phyloP scores from a whole-genome alignment of 371 early-diverging fungal species.

The Mucor sp. region DNA sequence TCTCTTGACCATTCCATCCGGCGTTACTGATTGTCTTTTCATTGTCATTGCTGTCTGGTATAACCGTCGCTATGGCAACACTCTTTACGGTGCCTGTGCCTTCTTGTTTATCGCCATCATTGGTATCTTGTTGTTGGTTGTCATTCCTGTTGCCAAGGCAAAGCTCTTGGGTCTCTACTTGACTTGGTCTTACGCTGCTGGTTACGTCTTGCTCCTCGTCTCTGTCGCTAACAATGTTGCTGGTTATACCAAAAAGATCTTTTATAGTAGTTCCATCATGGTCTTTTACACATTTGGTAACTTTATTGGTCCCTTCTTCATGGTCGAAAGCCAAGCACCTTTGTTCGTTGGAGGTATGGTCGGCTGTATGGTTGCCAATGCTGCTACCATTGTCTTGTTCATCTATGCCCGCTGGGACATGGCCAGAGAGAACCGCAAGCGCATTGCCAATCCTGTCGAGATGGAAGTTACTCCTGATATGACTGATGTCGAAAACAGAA shows the following conservation, averaged over 20 bases:
- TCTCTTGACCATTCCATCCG: conserved; percentile 42
- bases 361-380: conserved; percentile 27
- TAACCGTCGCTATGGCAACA: conserved; percentile 38
- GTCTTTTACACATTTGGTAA: conserved; percentile 36
- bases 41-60: conserved; percentile 38
- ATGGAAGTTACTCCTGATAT: conserved; percentile 9
- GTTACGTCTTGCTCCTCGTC: conserved; percentile 11
- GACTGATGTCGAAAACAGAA: conserved; percentile 27
- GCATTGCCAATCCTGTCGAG: background rate
- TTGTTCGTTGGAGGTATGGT: conserved; percentile 34
- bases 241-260: conserved; percentile 47
- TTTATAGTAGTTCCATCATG: conserved; percentile 29
- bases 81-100: conserved; percentile 29
- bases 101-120: conserved; percentile 29
- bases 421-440: conserved; percentile 24
- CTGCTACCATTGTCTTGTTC: conserved; percentile 24
- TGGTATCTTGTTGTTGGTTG: conserved; percentile 39
- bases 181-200: conserved; percentile 33
- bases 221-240: conserved; percentile 31
- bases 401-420: conserved; percentile 17
- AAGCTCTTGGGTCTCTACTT: conserved; percentile 40
- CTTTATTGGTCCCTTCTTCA: conserved; percentile 42
- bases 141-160: conserved; percentile 37
- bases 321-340: conserved; percentile 29
- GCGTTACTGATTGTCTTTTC: conserved; percentile 31